phyloP scores from a whole-genome alignment of 805 yeast genomes.

The Lachancea thermotolerans region DNA sequence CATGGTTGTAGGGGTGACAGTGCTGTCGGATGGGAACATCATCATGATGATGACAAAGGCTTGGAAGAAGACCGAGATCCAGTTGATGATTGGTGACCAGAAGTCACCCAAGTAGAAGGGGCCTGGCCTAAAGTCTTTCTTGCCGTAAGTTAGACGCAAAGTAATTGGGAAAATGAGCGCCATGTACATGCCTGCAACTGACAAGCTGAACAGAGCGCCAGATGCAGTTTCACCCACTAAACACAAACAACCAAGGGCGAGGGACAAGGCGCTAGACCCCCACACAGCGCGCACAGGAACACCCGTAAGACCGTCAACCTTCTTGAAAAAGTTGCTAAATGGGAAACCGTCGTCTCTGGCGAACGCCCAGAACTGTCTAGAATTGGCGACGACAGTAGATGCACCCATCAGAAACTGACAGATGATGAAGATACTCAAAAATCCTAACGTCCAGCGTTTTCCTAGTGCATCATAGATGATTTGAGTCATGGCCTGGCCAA shows the following conservation, averaged over 20 bases:
- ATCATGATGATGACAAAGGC: conserved; percentile 45
- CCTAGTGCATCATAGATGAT: conserved; percentile 58
- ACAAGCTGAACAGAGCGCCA: conserved; percentile 36
- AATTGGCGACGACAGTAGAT: conserved; percentile 23
- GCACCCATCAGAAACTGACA: conserved; percentile 55
- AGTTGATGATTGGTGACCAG: conserved; percentile 39
- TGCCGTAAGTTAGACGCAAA: conserved; percentile 37
- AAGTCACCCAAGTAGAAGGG: conserved; percentile 53
- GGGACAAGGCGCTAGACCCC: conserved; percentile 31
- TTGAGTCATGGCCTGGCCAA: conserved; percentile 63
- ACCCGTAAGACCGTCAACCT: conserved; percentile 44
- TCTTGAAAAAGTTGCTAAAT: conserved; percentile 45
- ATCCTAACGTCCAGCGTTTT: conserved; percentile 55
- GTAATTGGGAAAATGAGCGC: conserved; percentile 35
- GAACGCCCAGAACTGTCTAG: conserved; percentile 68
- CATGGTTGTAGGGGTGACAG: conserved; percentile 40
- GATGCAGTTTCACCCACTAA: conserved; percentile 39
- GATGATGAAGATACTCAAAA: conserved; percentile 50
- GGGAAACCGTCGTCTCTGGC: conserved; percentile 74
- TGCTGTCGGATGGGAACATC: conserved; percentile 46
- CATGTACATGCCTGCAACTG: conserved; percentile 36
- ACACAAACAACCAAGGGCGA: conserved; percentile 34
- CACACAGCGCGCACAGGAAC: conserved; percentile 61
- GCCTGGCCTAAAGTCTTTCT: conserved; percentile 50
- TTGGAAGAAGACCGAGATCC: conserved; percentile 44